These are phyloP conservation scores for Cercospora sp. DNA, from an alignment of 2,329 filamentous ascomycete species.

Conservation along the genomic window DNA sequence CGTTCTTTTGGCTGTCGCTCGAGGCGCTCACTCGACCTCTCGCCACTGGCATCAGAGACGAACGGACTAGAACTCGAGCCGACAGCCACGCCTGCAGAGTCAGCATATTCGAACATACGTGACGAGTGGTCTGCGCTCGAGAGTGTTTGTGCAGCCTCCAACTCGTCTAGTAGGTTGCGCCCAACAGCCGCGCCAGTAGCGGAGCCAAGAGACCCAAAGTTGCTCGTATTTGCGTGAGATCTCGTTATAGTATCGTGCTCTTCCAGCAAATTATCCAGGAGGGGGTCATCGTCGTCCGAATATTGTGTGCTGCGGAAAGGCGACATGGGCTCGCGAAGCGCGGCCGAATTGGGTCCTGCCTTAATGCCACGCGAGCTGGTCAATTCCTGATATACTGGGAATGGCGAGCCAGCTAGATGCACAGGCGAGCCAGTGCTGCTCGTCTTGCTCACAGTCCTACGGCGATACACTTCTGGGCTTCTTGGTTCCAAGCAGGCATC, in stretches of 20 bases:
- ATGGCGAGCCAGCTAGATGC: constrained; percentile 7
- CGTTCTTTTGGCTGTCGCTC: background rate
- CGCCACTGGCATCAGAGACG: constrained; percentile 8
- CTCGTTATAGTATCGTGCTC: background rate
- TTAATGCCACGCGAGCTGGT: background rate
- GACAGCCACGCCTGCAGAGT: constrained; percentile 6
- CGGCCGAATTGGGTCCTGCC: background rate
- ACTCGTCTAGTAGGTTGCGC: constrained; percentile 40
- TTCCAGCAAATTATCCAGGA: constrained; percentile 9
- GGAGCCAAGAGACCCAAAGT: constrained; percentile 32
- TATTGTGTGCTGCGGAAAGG: background rate
- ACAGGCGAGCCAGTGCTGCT: constrained; percentile 9
- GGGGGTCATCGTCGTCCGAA: constrained; percentile 9
- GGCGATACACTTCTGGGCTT: background rate
- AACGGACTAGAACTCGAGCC: constrained; percentile 17
- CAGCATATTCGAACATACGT: background rate
- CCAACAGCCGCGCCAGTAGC: constrained; percentile 23
- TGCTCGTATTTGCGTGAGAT: constrained; percentile 17
- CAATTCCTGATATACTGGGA: constrained; percentile 11
- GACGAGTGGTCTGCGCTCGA: constrained; percentile 2
- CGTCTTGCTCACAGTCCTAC: constrained; percentile 1
- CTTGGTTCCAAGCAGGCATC: background rate
- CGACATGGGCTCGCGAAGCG: background rate
- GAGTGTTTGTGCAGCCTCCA: constrained; percentile 28
- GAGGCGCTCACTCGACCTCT: background rate